A percentile compares a stretch with the other conserved stretches of the same genome.
Conservation (phyloP, 2,329 filamentous ascomycete genomes). For the Epichloe sibirici region DNA sequence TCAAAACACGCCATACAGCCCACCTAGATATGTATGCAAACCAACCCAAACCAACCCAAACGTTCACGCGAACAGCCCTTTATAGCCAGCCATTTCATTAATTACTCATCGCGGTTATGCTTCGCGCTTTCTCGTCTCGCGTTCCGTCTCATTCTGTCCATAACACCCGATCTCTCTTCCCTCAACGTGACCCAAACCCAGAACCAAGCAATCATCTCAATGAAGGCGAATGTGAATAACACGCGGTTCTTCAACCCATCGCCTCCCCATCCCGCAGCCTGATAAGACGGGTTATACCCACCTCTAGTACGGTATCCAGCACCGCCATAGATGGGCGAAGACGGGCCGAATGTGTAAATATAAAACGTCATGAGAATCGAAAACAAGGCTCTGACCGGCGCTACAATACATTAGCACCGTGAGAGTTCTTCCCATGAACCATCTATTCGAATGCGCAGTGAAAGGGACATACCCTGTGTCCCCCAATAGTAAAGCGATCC, state of each 20-base stretch:
- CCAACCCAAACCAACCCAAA: neutral
- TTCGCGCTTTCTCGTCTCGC: slow-evolving; percentile 5
- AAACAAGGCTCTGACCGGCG: slow-evolving; percentile 53
- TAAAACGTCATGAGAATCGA: slow-evolving; percentile 52
- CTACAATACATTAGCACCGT: slow-evolving; percentile 14
- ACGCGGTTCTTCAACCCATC: slow-evolving; percentile 72
- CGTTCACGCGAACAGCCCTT: neutral
- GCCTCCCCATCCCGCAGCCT: slow-evolving; percentile 33
- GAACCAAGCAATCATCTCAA: slow-evolving; percentile 79
- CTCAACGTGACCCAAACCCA: slow-evolving; percentile 65
- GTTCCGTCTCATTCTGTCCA: slow-evolving; percentile 24
- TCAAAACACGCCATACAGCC: neutral
- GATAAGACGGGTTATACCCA: slow-evolving; percentile 21
- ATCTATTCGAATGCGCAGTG: slow-evolving; percentile 8
- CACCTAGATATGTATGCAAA: neutral
- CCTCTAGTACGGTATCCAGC: slow-evolving; percentile 12
- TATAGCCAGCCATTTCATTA: neutral
- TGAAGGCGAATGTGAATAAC: slow-evolving; percentile 72
- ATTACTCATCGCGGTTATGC: slow-evolving; percentile 1
- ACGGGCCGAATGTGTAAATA: slow-evolving; percentile 46
- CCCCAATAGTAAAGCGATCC: slow-evolving; percentile 52
- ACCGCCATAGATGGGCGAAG: slow-evolving; percentile 34
- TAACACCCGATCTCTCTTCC: slow-evolving; percentile 44
- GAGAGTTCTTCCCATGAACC: too few species aligned
- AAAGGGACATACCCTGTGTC: slow-evolving; percentile 45